These are phyloP conservation scores for Cornus controversa DNA, from an alignment of 148 eudicot genomes.

Conservation along the genomic window DNA sequence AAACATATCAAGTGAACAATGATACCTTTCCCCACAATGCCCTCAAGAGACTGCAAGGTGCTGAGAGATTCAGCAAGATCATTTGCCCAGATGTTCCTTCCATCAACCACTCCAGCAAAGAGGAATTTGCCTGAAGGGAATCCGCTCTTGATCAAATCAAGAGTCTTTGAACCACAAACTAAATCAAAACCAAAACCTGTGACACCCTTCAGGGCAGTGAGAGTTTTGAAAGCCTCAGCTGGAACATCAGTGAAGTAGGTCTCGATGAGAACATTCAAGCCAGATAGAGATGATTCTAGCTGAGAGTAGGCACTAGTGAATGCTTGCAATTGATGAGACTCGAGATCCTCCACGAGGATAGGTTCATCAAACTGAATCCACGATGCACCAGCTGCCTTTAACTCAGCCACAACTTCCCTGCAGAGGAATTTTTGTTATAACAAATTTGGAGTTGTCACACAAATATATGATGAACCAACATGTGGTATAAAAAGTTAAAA, in stretches of 20 bases:
- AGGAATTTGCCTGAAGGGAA: conserved; percentile 89
- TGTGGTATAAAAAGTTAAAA: no score
- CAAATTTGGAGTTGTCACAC: conserved; percentile 1
- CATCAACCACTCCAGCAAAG: conserved; percentile 95
- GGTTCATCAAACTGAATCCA: conserved; percentile 95
- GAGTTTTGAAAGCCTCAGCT: conserved; percentile 75
- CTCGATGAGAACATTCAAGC: conserved; percentile 67
- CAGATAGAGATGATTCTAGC: conserved; percentile 68
- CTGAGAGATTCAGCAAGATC: conserved; percentile 71
- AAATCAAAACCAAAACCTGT: conserved; percentile 81
- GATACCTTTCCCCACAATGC: conserved; percentile 75
- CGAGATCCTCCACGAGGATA: conserved; percentile 80
- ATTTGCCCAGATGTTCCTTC: conserved; percentile 97
- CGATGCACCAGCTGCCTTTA: conserved; percentile 93
- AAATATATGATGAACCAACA: background rate
- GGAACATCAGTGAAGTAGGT: conserved; percentile 91
- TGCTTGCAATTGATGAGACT: conserved; percentile 72
- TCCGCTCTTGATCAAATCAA: conserved; percentile 70
- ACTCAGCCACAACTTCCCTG: conserved; percentile 89
- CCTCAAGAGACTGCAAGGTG: conserved; percentile 61
- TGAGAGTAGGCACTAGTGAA: conserved; percentile 77
- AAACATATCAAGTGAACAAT: background rate
- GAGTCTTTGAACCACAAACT: conserved; percentile 77
- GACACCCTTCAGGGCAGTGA: conserved; percentile 66
- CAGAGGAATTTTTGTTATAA: background rate